Evolutionary conservation across 176 grass and related monocot genomes (phyloP).

Genomic region (Juncus effusus): DNA sequence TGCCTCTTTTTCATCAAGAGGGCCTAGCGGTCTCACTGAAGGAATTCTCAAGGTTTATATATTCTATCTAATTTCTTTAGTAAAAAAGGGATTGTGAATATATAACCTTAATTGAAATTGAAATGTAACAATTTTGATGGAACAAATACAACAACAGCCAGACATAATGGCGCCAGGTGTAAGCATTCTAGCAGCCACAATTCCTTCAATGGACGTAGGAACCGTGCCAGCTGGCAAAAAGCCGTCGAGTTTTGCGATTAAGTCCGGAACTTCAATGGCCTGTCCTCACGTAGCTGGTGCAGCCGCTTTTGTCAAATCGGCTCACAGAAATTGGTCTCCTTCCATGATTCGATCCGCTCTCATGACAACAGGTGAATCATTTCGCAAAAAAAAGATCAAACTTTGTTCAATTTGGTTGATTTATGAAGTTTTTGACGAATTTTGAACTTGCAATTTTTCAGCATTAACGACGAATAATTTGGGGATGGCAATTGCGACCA

Average conservation of each 20-base stretch:
- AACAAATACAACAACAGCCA: conserved; percentile 37
- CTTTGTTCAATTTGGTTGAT: not conserved
- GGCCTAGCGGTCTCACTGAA: conserved; percentile 72
- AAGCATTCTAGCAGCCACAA: conserved; percentile 70
- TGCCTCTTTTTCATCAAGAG: conserved; percentile 74
- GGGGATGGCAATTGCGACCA: conserved; percentile 53
- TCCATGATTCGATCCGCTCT: conserved; percentile 96
- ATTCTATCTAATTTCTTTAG: not conserved
- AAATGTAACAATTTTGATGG: not conserved
- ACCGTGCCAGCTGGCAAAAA: conserved; percentile 60
- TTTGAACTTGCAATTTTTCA: conserved; percentile 12
- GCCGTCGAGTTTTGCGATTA: conserved; percentile 64
- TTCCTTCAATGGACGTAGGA: conserved; percentile 49
- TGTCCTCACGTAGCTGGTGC: conserved; percentile 91
- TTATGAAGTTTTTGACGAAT: not conserved
- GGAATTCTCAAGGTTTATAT: conserved; percentile 67
- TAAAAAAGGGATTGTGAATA: not conserved
- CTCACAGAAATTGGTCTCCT: conserved; percentile 75
- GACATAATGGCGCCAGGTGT: conserved; percentile 96
- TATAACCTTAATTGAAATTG: not conserved
- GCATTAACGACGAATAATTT: conserved; percentile 64
- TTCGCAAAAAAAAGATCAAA: not conserved
- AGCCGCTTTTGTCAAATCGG: conserved; percentile 77
- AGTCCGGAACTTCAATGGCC: conserved; percentile 92
- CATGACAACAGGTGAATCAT: conserved; percentile 73